A percentile compares a stretch with the other conserved stretches of the same genome.
Evolutionary conservation across 805 yeast genomes (phyloP).

Genomic region (Wickerhamiella domercqiae): DNA sequence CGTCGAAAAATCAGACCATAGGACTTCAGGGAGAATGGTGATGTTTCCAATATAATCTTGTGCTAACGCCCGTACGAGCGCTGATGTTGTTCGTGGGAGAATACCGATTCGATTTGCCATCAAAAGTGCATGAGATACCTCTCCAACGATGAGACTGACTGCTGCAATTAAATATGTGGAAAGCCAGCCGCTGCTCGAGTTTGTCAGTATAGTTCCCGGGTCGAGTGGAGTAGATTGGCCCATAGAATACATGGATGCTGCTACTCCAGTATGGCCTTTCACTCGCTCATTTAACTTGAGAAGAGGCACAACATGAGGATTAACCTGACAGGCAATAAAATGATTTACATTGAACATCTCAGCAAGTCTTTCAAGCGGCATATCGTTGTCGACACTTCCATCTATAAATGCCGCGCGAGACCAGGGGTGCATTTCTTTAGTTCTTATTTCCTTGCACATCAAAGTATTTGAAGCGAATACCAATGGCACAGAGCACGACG

Average conservation of each 20-base stretch:
- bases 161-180: not conserved
- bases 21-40: slow-evolving; percentile 72
- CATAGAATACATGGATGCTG: slow-evolving; percentile 1
- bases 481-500: slow-evolving; percentile 90
- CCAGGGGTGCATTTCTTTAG: slow-evolving; percentile 71
- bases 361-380: slow-evolving; percentile 76
- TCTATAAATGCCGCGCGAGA: slow-evolving; percentile 71
- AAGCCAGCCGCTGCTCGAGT: not conserved
- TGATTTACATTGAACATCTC: slow-evolving; percentile 98
- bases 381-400: slow-evolving; percentile 89
- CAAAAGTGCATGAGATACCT: slow-evolving; percentile 62
- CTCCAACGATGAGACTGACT: slow-evolving; percentile 37
- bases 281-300: slow-evolving; percentile 28
- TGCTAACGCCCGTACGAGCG: slow-evolving; percentile 56
- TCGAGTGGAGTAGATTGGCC: slow-evolving; percentile 1
- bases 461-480: slow-evolving; percentile 76
- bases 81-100: slow-evolving; percentile 54
- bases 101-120: slow-evolving; percentile 64
- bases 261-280: slow-evolving; percentile 2
- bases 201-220: not conserved
- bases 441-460: slow-evolving; percentile 63
- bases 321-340: slow-evolving; percentile 93
- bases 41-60: slow-evolving; percentile 90
- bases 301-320: slow-evolving; percentile 89
- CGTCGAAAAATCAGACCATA: slow-evolving; percentile 39